Base-by-base conservation (phyloP, 305 asterid genomes). In the Rubia balearica region DNA sequence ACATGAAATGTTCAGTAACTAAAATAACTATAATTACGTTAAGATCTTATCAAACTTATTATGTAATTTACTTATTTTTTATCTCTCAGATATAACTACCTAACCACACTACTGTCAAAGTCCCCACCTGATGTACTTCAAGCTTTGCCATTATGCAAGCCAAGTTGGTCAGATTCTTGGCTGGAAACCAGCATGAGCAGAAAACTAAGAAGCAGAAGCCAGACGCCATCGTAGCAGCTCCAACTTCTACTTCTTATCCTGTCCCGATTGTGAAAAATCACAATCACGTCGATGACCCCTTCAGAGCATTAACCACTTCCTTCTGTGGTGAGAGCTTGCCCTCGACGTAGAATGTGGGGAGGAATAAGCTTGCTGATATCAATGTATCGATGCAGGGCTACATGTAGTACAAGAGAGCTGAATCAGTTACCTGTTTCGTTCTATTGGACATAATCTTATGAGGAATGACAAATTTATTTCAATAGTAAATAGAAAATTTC, bases 261-360 rank as follows among this genome's bases (percentile, higher is more conserved):
- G 63, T 87, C 40, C 73, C 89, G 2, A 85, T 72, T 45, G 69
- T 87, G 60, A 85, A 82, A 27, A 33, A 33, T 33, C 22, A 24
- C 40, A 56, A 51, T 56, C 88, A 87, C 48, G 90, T 80, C 7
- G 61, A 83, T 0, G 80, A 77, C 59, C 87, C 61, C 83, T 72
- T 66, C 88, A 1, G 24, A 22, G 17, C 56, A 6, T 14, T 21
- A 19, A 48, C 56, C 56, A 48, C 56, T 14, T 14, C 56, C 27
- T 79, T 85, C 71, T 86, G 82, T 3, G 86, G 85, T 59, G 91
- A 85, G 61, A 82, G 81, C 75, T 86, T 95, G 95, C 72, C 96
- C 0, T 74, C 90, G 4, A 62, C 84, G 80, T 84, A 81, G 41
- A 77, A 83, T 1, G 86, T 84, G 33, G 80, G 87, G 3, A 82